These are phyloP conservation scores for Botrytis pseudocinerea DNA, from an alignment of 2,329 filamentous ascomycete genomes.

Conservation along the genomic window DNA sequence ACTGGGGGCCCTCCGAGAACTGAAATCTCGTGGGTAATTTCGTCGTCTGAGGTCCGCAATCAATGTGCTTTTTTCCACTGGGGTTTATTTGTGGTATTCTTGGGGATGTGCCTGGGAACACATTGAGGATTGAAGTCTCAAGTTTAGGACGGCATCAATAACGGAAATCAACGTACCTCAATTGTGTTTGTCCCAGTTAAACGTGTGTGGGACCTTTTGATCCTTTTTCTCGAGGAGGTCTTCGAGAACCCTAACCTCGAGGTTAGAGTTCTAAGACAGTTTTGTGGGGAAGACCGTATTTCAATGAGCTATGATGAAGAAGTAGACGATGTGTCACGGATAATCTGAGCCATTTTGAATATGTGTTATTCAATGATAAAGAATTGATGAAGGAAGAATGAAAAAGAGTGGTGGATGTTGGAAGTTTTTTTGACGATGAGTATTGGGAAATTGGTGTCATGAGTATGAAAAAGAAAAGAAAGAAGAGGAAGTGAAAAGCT, in stretches of 20 bases:
- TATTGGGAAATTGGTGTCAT: background rate
- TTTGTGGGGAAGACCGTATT: background rate
- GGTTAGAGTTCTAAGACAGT: background rate
- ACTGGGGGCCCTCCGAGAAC: background rate
- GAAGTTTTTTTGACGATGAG: background rate
- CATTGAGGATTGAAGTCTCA: background rate
- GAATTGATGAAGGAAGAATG: background rate
- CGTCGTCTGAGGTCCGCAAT: too few species aligned
- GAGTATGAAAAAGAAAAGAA: background rate
- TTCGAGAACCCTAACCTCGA: background rate
- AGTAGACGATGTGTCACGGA: background rate
- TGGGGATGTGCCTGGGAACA: background rate
- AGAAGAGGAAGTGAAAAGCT: background rate
- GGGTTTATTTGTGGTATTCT: background rate
- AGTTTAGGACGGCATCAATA: background rate
- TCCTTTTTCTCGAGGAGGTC: background rate
- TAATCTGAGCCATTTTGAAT: background rate
- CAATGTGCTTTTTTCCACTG: background rate
- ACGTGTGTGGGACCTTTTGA: background rate
- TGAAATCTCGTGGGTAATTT: background rate
- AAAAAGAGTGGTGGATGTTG: background rate
- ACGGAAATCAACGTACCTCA: background rate
- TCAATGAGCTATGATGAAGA: slow-evolving; percentile 14
- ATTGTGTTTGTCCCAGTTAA: background rate
- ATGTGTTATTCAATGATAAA: background rate